These are phyloP conservation scores for Diaporthe sp. DNA, from an alignment of 2,329 filamentous ascomycete genomes.

Conservation along the genomic window DNA sequence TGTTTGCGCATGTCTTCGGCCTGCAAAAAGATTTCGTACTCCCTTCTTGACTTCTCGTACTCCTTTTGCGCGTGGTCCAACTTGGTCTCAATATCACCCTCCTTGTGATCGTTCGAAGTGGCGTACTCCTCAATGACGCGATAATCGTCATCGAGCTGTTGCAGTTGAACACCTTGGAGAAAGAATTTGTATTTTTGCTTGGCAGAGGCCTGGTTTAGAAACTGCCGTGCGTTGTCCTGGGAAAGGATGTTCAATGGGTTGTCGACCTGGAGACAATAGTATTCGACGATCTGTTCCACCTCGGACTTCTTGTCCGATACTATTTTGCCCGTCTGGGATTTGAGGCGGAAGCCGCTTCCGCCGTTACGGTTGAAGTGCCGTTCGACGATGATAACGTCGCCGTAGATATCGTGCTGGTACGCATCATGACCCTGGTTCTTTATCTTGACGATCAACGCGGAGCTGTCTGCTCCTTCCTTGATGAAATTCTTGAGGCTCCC, in stretches of 20 bases:
- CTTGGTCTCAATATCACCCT: constrained; percentile 70
- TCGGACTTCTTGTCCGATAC: constrained; percentile 88
- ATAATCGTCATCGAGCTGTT: constrained; percentile 93
- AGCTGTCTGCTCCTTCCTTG: constrained; percentile 85
- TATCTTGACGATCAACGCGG: constrained; percentile 82
- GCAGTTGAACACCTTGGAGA: constrained; percentile 91
- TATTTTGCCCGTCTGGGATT: constrained; percentile 74
- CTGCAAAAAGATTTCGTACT: constrained; percentile 73
- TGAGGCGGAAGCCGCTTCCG: constrained; percentile 86
- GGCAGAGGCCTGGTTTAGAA: constrained; percentile 85
- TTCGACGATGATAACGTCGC: constrained; percentile 88
- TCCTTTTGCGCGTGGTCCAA: constrained; percentile 68
- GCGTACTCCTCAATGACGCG: constrained; percentile 82
- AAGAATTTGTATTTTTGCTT: constrained; percentile 96
- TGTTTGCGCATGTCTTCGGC: constrained; percentile 73
- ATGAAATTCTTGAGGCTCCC: constrained; percentile 89
- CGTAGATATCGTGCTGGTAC: constrained; percentile 85
- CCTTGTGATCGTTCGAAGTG: constrained; percentile 75
- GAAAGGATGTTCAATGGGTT: constrained; percentile 97
- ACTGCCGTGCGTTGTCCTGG: constrained; percentile 94
- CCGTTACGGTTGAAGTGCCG: constrained; percentile 84
- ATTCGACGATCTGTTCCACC: constrained; percentile 92
- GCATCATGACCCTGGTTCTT: constrained; percentile 91
- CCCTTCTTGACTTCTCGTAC: constrained; percentile 70
- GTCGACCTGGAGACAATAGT: constrained; percentile 92